Base-by-base conservation (phyloP, 2,329 filamentous ascomycete species). In the Colletotrichum ledebouriae region DNA sequence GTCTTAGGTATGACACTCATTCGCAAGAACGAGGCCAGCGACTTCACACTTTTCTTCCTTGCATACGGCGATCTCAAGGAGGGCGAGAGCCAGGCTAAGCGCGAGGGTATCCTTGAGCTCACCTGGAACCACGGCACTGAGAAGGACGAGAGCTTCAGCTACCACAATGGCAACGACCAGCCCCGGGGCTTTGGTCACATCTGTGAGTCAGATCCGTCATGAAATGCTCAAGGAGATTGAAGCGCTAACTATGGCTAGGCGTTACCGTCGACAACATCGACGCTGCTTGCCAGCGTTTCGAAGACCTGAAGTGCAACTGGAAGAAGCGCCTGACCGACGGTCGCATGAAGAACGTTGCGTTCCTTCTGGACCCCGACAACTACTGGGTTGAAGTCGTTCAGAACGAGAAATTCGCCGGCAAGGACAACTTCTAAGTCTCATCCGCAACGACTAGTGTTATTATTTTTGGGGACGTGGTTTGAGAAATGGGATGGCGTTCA, bases 171-270 rank as follows among this genome's bases (percentile, higher is more conserved):
- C 42, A 99, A 99, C 79, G 85, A 90, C 47, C 85, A 97, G 78
- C 95, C 95, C 0, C 94, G 98, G 78, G 96, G 96, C 1, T 98
- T 98, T 73, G 94, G 95, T 0, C 94, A 98, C 76, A 94, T 98
- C 70, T 97, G 94, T 92, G 79, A 82, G 88, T 59, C 55, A 2
- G 6, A 29, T 29, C 29, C 7, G 29, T 29, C 29, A 29, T 29
- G 29, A 29, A 6, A 29, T 29, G 25, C 3, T 4, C 1, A 29
- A 29, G 6, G 29, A 1, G 6, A 7, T 29, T 9, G 1, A 29
- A 49, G 15, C 34, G 20, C 15, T 53, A 44, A 20, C 12, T 6
- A 20, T n/a, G 60, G 29, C 7, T 58, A 92, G 90, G 89, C 76
- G 83, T 98, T 60, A 86, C 91, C 1, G 94, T 98, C 12, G 95